Evolutionary conservation across 495 filamentous ascomycete genomes (phyloP), one percentile per base, ranked within the genome.

Genomic region (Neurospora tetraspora): DNA sequence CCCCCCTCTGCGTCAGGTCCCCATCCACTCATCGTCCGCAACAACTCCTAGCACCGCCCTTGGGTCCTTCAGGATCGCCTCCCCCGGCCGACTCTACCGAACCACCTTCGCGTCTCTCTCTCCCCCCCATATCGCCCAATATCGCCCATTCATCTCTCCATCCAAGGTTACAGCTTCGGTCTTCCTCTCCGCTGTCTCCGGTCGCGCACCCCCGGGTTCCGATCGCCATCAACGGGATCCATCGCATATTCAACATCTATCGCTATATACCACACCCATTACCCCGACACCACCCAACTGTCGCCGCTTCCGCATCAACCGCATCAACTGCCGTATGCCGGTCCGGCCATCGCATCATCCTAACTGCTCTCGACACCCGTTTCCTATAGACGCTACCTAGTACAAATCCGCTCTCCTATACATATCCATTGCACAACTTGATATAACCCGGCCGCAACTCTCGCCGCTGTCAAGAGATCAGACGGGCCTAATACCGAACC

Each of bases 1-100:
- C 73, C 74, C 69, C 73, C 70, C 47, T 69, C 40, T 74, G 27
- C 71, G 27, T 65, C 53, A 65, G 53, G 72, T 78, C 75, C 74
- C 72, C 72, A 72, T 69, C 72, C 42, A 37, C 65, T 53, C 71
- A 68, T 59, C 72, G 69, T 20, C 70, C 53, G 65, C 47, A 37
- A 69, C 71, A 73, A 70, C 43, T 10, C 27, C 47, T 38, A 68
- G 68, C 31, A 27, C 20, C 38, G 53, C 53, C 14, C 14, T 65
- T 65, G 53, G 53, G 12, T 4, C 53, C 2, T 61, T 61, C 53
- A 61, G 27, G 27, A 61, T 61, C 27, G 53, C 53, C 53, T 34
- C 27, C 53, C 53, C 27, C 53, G 53, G 53, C 27, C 53, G 27
- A 34, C 53, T 65, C 31, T 69, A 47, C 61, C 45, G 11, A 34